Evolutionary conservation across 768 basidiomycete genomes (phyloP).

Genomic region (Pholiota conissans): DNA sequence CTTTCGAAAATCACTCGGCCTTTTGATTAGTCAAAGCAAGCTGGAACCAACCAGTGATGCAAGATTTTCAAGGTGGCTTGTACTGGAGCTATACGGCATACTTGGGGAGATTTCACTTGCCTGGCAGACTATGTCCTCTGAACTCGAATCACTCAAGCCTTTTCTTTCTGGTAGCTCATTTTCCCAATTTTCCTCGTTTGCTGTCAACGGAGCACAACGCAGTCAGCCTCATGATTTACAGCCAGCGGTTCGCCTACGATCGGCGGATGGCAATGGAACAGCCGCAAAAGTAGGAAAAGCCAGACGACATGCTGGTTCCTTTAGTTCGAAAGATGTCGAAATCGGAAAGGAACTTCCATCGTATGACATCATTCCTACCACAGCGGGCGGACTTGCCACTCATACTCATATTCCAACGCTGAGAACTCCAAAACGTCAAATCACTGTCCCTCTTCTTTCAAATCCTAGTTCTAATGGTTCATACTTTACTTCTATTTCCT

Average conservation of each 20-base stretch:
- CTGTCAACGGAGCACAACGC: neutral
- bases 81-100: slow-evolving; percentile 87
- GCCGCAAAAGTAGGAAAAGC: slow-evolving; percentile 50
- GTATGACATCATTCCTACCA: slow-evolving; percentile 45
- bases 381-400: slow-evolving; percentile 36
- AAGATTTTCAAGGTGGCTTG: slow-evolving; percentile 84
- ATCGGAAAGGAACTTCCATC: slow-evolving; percentile 80
- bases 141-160: slow-evolving; percentile 69
- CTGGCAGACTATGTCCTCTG: slow-evolving; percentile 77
- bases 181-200: slow-evolving; percentile 19
- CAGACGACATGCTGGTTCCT: slow-evolving; percentile 91
- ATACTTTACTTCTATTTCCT: slow-evolving; percentile 33
- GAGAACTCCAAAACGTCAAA: slow-evolving; percentile 52
- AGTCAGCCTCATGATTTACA: slow-evolving; percentile 8
- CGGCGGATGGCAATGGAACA: slow-evolving; percentile 19
- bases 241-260: slow-evolving; percentile 30
- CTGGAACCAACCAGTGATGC: slow-evolving; percentile 73
- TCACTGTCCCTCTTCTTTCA: slow-evolving; percentile 34
- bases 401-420: slow-evolving; percentile 34
- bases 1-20: slow-evolving; percentile 86
- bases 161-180: slow-evolving; percentile 43
- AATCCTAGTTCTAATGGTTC: slow-evolving; percentile 40
- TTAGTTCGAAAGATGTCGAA: slow-evolving; percentile 90
- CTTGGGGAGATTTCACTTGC: slow-evolving; percentile 84
- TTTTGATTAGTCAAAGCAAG: slow-evolving; percentile 80